These are phyloP conservation scores for Suillus sp. DNA, from an alignment of 768 basidiomycete species.

Conservation along the genomic window DNA sequence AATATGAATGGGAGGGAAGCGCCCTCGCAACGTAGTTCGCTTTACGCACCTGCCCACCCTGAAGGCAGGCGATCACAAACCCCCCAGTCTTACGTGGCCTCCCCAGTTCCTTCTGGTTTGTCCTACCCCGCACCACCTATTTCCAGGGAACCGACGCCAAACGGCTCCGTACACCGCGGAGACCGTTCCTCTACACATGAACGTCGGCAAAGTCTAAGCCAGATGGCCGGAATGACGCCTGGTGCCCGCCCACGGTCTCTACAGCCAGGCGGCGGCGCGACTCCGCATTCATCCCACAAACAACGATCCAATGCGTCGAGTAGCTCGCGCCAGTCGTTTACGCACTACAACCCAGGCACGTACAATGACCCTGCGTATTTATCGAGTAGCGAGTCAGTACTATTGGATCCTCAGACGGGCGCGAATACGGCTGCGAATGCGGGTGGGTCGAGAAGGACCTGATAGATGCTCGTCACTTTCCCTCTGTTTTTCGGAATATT, in stretches of 20 bases:
- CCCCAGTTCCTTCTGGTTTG: slow-evolving; percentile 28
- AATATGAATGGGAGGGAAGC: slow-evolving; percentile 14
- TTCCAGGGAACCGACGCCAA: slow-evolving; percentile 25
- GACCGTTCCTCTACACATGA: slow-evolving; percentile 28
- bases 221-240: slow-evolving; percentile 31
- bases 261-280: slow-evolving; percentile 11
- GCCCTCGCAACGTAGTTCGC: slow-evolving; percentile 15
- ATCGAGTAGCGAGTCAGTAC: slow-evolving; percentile 27
- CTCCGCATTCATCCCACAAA: slow-evolving; percentile 18
- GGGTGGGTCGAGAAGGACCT: slow-evolving; percentile 23
- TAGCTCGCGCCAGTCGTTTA: slow-evolving; percentile 20
- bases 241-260: slow-evolving; percentile 18
- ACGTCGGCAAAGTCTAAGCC: slow-evolving; percentile 27
- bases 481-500: slow-evolving; percentile 20
- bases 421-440: slow-evolving; percentile 29
- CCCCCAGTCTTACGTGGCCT: slow-evolving; percentile 26
- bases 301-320: slow-evolving; percentile 30
- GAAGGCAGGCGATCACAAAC: slow-evolving; percentile 25
- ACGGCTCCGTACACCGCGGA: neutral
- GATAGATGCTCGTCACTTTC: slow-evolving; percentile 15
- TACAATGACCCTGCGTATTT: slow-evolving; percentile 33
- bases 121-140: slow-evolving; percentile 33
- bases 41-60: slow-evolving; percentile 18
- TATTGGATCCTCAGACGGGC: slow-evolving; percentile 27
- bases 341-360: slow-evolving; percentile 23